A percentile compares a stretch with the other conserved stretches of the same genome.
These are phyloP conservation scores for Exserohilum rostratum DNA, from an alignment of 2,329 filamentous ascomycete species.

Conservation along the genomic window DNA sequence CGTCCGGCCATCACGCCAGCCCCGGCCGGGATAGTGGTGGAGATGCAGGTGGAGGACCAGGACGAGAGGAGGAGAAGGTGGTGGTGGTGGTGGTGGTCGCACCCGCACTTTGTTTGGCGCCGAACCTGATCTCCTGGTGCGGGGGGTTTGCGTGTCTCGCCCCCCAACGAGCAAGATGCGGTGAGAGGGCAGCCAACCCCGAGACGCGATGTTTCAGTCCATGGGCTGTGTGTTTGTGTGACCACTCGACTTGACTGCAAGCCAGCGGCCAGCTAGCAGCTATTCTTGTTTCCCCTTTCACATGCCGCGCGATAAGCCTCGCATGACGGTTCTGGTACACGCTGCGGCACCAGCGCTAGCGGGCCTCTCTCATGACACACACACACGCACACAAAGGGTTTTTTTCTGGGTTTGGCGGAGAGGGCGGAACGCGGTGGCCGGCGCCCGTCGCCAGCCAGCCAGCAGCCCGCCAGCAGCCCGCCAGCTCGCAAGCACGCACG, in stretches of 20 bases:
- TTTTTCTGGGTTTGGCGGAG: slow-evolving; percentile 16
- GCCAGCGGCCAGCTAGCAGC: background rate
- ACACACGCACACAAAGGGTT: slow-evolving; percentile 1
- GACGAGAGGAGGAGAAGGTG: no score
- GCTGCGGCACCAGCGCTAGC: slow-evolving; percentile 14
- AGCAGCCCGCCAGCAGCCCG: no score
- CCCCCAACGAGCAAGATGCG: slow-evolving; percentile 15
- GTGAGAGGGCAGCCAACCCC: slow-evolving; percentile 13
- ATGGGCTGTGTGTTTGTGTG: slow-evolving; percentile 13
- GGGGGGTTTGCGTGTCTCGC: slow-evolving; percentile 18
- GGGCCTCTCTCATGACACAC: background rate
- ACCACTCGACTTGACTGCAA: slow-evolving; percentile 13
- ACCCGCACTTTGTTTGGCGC: slow-evolving; percentile 14
- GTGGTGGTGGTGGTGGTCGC: no score
- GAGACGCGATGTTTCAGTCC: slow-evolving; percentile 19
- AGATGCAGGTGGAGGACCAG: no score
- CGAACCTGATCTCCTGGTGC: slow-evolving; percentile 14
- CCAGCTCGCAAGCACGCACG: background rate
- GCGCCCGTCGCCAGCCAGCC: no score
- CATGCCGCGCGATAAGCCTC: slow-evolving; percentile 29
- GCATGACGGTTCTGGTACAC: slow-evolving; percentile 7
- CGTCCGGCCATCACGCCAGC: slow-evolving; percentile 21
- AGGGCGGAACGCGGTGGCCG: background rate
- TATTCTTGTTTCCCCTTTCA: slow-evolving; percentile 24
- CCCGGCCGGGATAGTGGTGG: slow-evolving; percentile 11